Evolutionary conservation across 1,284 basidiomycete species (phyloP).

Genomic region (Xerocomus amazonicus): DNA sequence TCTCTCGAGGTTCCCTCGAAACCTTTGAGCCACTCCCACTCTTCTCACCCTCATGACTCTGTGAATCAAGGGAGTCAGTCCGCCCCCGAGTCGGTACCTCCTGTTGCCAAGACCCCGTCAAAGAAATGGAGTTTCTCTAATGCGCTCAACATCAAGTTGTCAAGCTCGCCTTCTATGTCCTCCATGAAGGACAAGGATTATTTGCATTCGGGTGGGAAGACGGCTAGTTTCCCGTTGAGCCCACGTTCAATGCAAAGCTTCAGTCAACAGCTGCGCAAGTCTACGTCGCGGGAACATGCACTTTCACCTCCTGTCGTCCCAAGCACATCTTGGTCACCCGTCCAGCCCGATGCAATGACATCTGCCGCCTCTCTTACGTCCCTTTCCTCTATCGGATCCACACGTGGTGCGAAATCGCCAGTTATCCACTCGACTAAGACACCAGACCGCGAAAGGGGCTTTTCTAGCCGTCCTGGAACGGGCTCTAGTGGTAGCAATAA

Average conservation of each 20-base stretch:
- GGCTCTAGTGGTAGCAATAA: slow-evolving; percentile 70
- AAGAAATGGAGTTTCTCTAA: slow-evolving; percentile 98
- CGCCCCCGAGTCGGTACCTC: slow-evolving; percentile 39
- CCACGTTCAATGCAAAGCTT: slow-evolving; percentile 59
- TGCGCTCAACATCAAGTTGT: slow-evolving; percentile 79
- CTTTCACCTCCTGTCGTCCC: slow-evolving; percentile 41
- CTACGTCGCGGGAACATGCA: slow-evolving; percentile 60
- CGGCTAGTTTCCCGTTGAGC: slow-evolving; percentile 53
- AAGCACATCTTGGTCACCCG: slow-evolving; percentile 58
- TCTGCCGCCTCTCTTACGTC: slow-evolving; percentile 72
- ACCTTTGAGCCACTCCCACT: slow-evolving; percentile 27
- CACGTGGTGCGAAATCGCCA: slow-evolving; percentile 44
- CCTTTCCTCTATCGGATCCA: slow-evolving; percentile 66
- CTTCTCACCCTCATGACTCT: slow-evolving; percentile 15
- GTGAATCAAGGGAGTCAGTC: slow-evolving; percentile 34
- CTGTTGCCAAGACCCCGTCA: slow-evolving; percentile 64
- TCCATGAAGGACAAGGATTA: slow-evolving; percentile 44
- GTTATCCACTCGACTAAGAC: slow-evolving; percentile 39
- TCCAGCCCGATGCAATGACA: slow-evolving; percentile 68
- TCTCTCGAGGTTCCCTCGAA: slow-evolving; percentile 52
- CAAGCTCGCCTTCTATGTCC: slow-evolving; percentile 61
- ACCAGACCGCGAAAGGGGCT: slow-evolving; percentile 50
- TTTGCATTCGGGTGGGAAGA: slow-evolving; percentile 35
- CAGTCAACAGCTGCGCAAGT: slow-evolving; percentile 60
- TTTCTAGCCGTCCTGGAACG: slow-evolving; percentile 62